Base-by-base conservation (phyloP, 2,329 filamentous ascomycete species). In the Phaeomoniella chlamydospora region DNA sequence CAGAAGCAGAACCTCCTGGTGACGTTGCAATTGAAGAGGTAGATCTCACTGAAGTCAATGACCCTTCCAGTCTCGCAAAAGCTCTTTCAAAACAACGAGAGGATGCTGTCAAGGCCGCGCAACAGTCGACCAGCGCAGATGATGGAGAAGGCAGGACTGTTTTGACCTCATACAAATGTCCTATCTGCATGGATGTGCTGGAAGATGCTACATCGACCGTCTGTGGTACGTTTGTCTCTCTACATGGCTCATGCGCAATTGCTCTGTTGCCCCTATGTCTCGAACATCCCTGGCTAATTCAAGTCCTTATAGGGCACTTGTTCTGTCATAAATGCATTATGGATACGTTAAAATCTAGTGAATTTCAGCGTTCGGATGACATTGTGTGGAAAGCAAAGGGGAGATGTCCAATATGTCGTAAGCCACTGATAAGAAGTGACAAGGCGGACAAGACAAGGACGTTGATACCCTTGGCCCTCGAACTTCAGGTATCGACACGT, bases 261-360 rank as follows among this genome's bases (percentile, higher is more conserved):
- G n/a, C n/a, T n/a, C n/a, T n/a, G n/a, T n/a, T n/a, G n/a, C n/a
- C n/a, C n/a, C n/a, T n/a, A n/a, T n/a, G n/a, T n/a, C n/a, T n/a
- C n/a, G n/a, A n/a, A n/a, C n/a, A n/a, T n/a, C n/a, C n/a, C 9
- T 4, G 14, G 18, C 32, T 34, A 34, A 34, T 9, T 34, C 14
- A n/a, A 17, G 11, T 18, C 4, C 16, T 5, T 14, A 32, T 38
- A 74, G 71, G 73, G 0, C 74, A 78, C 47, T 58, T 77, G 15
- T 77, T 77, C 52, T 78, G 74, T 49, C 72, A 77, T 45, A 67
- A 67, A 22, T 78, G 74, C 45, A 66, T 78, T 30, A 64, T 70
- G 35, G 68, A 74, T 48, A 68, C 70, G n/a, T 54, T 78, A 13
- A 68, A 68, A 29, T 67, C 65, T 16, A 64, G 65, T 31, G 70